These are phyloP conservation scores for Circinella minor DNA, from an alignment of 371 early-diverging fungal genomes.

Conservation along the genomic window DNA sequence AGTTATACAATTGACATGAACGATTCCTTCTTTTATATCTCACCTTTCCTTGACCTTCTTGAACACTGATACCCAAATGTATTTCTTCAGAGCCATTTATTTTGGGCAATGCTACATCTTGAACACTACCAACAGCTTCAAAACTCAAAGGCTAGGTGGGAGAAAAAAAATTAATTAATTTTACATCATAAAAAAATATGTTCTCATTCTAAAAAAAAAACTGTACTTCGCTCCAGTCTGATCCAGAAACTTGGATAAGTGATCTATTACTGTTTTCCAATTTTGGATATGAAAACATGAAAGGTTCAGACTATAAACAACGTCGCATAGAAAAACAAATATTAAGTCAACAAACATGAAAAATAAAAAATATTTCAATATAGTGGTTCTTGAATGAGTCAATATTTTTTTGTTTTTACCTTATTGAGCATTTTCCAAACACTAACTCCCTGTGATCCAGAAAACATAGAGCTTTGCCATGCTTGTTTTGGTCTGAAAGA, in stretches of 20 bases:
- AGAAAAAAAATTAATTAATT: not conserved
- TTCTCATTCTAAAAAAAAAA: slow-evolving; percentile 17
- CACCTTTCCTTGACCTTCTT: slow-evolving; percentile 78
- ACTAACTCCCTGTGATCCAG: slow-evolving; percentile 65
- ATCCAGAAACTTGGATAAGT: slow-evolving; percentile 73
- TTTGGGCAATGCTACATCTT: slow-evolving; percentile 76
- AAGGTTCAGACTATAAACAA: slow-evolving; percentile 64
- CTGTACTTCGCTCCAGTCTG: slow-evolving; percentile 86
- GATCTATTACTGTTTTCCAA: slow-evolving; percentile 85
- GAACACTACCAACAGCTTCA: slow-evolving; percentile 91
- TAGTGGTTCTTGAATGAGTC: not conserved
- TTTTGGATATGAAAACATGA: slow-evolving; percentile 94
- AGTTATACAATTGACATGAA: not conserved
- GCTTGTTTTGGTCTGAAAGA: slow-evolving; percentile 81
- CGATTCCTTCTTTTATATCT: not conserved
- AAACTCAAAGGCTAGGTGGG: slow-evolving; percentile 81
- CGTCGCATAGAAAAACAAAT: not conserved
- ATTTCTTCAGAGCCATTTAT: slow-evolving; percentile 59
- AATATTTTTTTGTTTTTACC: not conserved
- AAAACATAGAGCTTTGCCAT: slow-evolving; percentile 73
- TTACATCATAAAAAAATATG: not conserved
- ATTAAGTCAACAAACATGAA: not conserved
- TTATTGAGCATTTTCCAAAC: slow-evolving; percentile 37
- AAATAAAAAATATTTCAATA: not conserved
- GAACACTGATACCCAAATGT: slow-evolving; percentile 85